Evolutionary conservation across 2,329 filamentous ascomycete genomes (phyloP), one percentile per base, ranked within the genome.

Genomic region (Exophiala spinifera): DNA sequence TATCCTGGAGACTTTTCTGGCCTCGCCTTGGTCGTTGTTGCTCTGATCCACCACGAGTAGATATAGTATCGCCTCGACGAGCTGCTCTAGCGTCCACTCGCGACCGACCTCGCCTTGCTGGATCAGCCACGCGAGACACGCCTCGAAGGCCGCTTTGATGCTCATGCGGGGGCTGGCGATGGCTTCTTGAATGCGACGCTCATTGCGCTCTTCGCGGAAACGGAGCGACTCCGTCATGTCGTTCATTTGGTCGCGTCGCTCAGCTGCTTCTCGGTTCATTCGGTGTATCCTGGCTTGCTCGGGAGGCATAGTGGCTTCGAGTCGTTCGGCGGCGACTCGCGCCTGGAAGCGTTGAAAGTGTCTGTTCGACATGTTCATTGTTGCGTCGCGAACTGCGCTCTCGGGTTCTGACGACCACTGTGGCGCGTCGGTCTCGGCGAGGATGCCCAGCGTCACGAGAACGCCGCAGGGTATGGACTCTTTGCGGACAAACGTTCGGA

Each of bases 391-490:
- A 3, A 54, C 40, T 3, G 21, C 15, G 13, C 43, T 17, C 3
- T 55, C 49, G 6, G 37, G 53, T 15, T 61, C 45, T 5, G 44
- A 55, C 11, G 60, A 61, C 65, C 65, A 67, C 15, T 63, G 61
- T 11, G 66, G 63, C 3, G 65, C 54, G n/a, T 65, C 63, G 25
- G 57, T 58, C 44, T 63, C 56, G 17, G 57, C 49, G 28, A 67
- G 57, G 14, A 67, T 53, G 11, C 57, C 64, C 3, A 67, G 60
- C 8, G 65, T 46, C 4, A 66, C 66, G 61, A 67, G 63, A 17
- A 67, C 51, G 28, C 65, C 65, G 51, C 65, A 66, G 14, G 65
- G 65, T 7, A 66, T 56, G 3, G 62, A 60, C 48, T 66, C 63
- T 39, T 61, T 63, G n/a, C 59, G 58, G 13, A 57, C 53, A 44